Conservation (phyloP, 257 asterid genomes). For the Plectranthus barbatus region DNA sequence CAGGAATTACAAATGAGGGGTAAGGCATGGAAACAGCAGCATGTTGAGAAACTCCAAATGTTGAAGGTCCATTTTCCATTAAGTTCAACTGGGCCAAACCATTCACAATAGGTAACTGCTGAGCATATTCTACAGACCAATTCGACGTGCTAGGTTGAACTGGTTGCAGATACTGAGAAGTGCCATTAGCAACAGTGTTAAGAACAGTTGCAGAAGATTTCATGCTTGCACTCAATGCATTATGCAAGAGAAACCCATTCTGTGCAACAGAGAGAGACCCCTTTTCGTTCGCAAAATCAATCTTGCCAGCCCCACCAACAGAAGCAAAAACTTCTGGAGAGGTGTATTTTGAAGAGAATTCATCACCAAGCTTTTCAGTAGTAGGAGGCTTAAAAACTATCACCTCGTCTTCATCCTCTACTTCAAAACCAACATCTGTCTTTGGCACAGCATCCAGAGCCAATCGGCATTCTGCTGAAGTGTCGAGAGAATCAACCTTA, state of each 20-base stretch:
- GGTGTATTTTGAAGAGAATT: constrained; percentile 24
- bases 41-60: constrained; percentile 39
- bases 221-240: constrained; percentile 23
- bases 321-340: constrained; percentile 24
- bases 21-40: constrained; percentile 44
- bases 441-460: constrained; percentile 22
- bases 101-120: constrained; percentile 35
- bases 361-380: constrained; percentile 52
- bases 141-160: neutral
- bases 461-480: constrained; percentile 19
- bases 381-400: constrained; percentile 75
- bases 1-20: constrained; percentile 36
- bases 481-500: constrained; percentile 20
- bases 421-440: constrained; percentile 30
- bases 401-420: constrained; percentile 86
- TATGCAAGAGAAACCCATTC: constrained; percentile 34
- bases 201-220: constrained; percentile 23
- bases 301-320: constrained; percentile 22
- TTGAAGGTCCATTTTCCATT: constrained; percentile 43
- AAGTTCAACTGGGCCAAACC: constrained; percentile 47
- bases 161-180: constrained; percentile 40
- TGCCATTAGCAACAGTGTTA: constrained; percentile 17
- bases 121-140: constrained; percentile 46
- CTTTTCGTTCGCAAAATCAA: constrained; percentile 29
- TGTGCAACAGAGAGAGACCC: constrained; percentile 32